Conservation (phyloP, 805 yeast species). For the Myxozyma udenii region DNA sequence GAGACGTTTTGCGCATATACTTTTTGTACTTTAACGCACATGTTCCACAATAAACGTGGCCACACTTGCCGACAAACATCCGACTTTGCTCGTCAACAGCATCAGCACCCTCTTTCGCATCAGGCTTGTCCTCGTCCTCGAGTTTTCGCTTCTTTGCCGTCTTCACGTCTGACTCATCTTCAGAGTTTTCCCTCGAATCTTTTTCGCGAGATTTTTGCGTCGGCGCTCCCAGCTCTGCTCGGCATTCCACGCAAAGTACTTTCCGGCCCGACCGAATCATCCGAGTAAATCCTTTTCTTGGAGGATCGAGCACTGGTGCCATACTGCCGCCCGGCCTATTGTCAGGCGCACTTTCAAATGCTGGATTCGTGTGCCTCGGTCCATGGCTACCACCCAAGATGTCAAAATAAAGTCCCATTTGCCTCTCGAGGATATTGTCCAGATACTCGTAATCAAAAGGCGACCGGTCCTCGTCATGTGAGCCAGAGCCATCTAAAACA, state of each 20-base stretch:
- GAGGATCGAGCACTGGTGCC: constrained; percentile 4
- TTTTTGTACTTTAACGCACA: constrained; percentile 21
- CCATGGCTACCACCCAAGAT: neutral
- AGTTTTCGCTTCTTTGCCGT: constrained; percentile 1
- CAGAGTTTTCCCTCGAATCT: neutral
- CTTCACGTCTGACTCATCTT: neutral
- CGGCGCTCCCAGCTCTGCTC: constrained; percentile 14
- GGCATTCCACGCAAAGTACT: constrained; percentile 19
- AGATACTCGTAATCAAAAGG: neutral
- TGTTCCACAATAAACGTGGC: constrained; percentile 28
- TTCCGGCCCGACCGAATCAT: constrained; percentile 8
- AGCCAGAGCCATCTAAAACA: neutral
- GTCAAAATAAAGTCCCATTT: neutral
- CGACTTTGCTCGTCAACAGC: neutral
- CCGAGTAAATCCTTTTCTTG: constrained; percentile 16
- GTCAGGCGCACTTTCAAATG: neutral
- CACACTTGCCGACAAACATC: constrained; percentile 26
- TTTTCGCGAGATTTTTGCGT: constrained; percentile 1
- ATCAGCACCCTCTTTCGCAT: constrained; percentile 1
- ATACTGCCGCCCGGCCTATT: neutral
- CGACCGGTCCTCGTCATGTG: neutral
- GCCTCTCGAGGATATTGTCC: neutral
- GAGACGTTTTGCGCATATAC: constrained; percentile 3
- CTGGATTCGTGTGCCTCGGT: neutral
- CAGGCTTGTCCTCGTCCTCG: neutral